phyloP scores from a whole-genome alignment of 805 yeast genomes.

The Pichia cephalocereana region DNA sequence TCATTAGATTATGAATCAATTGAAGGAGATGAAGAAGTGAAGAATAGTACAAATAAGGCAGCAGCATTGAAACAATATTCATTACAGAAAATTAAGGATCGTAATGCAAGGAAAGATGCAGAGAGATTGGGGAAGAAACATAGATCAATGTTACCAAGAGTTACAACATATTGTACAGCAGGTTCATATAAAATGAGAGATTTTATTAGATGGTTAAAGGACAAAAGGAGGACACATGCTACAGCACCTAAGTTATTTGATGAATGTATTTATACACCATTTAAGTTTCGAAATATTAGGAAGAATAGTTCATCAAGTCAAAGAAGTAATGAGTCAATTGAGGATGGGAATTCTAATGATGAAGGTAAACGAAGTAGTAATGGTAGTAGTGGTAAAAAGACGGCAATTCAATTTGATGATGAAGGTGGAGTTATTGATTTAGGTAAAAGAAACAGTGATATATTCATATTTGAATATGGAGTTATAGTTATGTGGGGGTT shows the following conservation, averaged over 20 bases:
- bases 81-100: conserved; percentile 78
- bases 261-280: conserved; percentile 91
- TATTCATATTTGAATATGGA: conserved; percentile 91
- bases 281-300: conserved; percentile 62
- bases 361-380: not conserved
- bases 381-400: conserved; percentile 10
- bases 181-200: conserved; percentile 88
- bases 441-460: conserved; percentile 65
- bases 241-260: conserved; percentile 84
- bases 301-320: conserved; percentile 23
- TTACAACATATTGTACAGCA: conserved; percentile 94
- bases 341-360: not conserved
- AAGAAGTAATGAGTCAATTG: not conserved
- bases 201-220: conserved; percentile 74
- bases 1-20: conserved; percentile 29
- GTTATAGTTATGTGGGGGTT: conserved; percentile 98
- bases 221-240: conserved; percentile 61
- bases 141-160: conserved; percentile 79
- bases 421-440: conserved; percentile 94
- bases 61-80: conserved; percentile 30
- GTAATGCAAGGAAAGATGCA: conserved; percentile 88
- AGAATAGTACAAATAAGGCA: conserved; percentile 37
- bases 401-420: conserved; percentile 62
- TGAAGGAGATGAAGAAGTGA: conserved; percentile 12
- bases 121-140: conserved; percentile 84